Conservation (phyloP, 2,329 filamentous ascomycete genomes). For the Penicillium sp. region DNA sequence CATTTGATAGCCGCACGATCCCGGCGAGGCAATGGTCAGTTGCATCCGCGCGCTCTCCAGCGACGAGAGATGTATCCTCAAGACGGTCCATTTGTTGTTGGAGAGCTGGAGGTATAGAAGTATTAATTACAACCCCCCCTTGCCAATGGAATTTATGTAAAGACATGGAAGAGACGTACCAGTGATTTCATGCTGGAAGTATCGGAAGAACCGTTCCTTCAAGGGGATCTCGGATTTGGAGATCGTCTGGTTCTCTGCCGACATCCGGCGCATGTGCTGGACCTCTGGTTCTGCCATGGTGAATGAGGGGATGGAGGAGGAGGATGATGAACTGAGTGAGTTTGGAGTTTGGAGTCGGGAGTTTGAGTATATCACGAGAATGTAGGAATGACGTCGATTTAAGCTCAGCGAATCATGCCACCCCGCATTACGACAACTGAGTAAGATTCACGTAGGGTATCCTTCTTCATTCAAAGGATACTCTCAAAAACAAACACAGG, state of each 20-base stretch:
- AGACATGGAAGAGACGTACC: constrained; percentile 48
- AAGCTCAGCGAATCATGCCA: constrained; percentile 19
- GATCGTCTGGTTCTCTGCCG: constrained; percentile 33
- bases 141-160: not conserved
- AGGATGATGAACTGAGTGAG: not conserved
- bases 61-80: constrained; percentile 56
- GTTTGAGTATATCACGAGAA: constrained; percentile 7
- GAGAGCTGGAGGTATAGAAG: constrained; percentile 53
- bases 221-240: constrained; percentile 42
- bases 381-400: constrained; percentile 35
- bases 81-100: constrained; percentile 71
- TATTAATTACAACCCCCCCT: constrained; percentile 9
- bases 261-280: constrained; percentile 28
- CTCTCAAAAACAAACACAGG: not conserved
- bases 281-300: constrained; percentile 32
- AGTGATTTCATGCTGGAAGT: constrained; percentile 71
- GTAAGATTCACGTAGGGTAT: not conserved
- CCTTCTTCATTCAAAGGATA: not conserved
- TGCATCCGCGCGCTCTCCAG: constrained; percentile 73
- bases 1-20: constrained; percentile 74
- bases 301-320: not conserved
- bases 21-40: constrained; percentile 73
- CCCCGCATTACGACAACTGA: constrained; percentile 9
- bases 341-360: not conserved
- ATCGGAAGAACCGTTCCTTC: constrained; percentile 78